Percentiles rank a stretch among this genome's conserved stretches.
Evolutionary conservation across 179 eudicot genomes (phyloP).

Genomic region (Silene coronaria): DNA sequence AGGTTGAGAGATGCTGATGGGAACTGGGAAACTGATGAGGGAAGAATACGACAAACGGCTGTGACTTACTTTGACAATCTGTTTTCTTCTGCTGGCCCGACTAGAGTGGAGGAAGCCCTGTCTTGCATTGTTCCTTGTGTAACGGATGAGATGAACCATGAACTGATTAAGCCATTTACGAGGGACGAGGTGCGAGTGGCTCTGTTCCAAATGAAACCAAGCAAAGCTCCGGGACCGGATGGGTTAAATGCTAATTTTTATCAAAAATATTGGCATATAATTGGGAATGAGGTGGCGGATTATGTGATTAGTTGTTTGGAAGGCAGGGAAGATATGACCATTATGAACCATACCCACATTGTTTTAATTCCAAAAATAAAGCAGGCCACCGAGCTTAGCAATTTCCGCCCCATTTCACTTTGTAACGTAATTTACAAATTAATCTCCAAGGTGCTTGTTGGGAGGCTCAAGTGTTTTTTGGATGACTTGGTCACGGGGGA

Average conservation of each 20-base stretch:
- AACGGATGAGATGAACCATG: no score
- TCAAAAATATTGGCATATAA: neutral
- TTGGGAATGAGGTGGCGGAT: neutral
- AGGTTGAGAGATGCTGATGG: no score
- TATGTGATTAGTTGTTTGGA: neutral
- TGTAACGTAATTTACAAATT: neutral
- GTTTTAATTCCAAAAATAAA: neutral
- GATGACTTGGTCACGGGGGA: neutral
- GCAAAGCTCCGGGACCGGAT: neutral
- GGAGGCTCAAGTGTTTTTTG: neutral
- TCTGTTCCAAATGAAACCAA: neutral
- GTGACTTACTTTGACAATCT: no score
- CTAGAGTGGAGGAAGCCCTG: no score
- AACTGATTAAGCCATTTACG: no score
- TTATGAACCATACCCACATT: neutral
- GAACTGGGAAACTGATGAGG: no score
- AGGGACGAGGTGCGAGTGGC: neutral
- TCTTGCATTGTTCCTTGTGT: no score
- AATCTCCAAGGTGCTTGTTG: neutral
- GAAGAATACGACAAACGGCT: no score
- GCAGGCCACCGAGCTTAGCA: neutral
- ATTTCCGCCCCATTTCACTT: neutral
- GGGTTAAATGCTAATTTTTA: slow-evolving; percentile 1
- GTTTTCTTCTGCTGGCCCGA: no score
- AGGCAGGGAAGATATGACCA: neutral